Base-by-base conservation (phyloP, 768 basidiomycete species). In the Pulveroboletus frians region DNA sequence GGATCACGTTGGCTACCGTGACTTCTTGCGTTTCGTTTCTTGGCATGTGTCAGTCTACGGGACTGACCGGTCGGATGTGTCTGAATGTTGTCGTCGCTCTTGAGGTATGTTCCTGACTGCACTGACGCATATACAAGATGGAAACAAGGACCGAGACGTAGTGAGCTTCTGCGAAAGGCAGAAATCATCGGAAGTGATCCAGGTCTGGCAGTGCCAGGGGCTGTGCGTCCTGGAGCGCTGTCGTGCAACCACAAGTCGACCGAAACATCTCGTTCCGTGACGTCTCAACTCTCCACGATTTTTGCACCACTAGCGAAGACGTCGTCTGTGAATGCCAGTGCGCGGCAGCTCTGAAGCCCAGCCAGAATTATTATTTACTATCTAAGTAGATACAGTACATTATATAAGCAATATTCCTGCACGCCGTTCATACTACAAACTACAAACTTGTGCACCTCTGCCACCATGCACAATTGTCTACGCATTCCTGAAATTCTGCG, bases 1-100 rank as follows among this genome's bases (percentile, higher is more conserved):
- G 79, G 45, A 65, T 71, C 39, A 71, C 74, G 23, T 64, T 86
- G 39, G 76, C 79, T 35, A 70, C 67, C 15, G 74, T 82, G 17
- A 71, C 75, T 17, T 79, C 83, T 10, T 84, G 84, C 47, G 79
- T 86, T 9, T 85, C 84, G 4, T 86, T 86, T 68, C 71, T 86
- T 14, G 84, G 84, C 83, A 58, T 27, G 77, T 59, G 26, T 10
- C 27, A 1, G 6, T 14, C 11, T 6, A 13, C 20, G 15, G 10
- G 9, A 49, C 4, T 1, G 10, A 6, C 8, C 10, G n/a, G n/a
- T n/a, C n/a, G n/a, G n/a, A 14, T 11, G n/a, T 47, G 2, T 44
- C 55, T 60, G 30, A 63, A 0, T 37, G 4, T 29, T 9, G n/a
- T n/a, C n/a, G n/a, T n/a, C n/a, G n/a, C 11, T 9, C 1, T 27